A percentile compares a stretch with the other conserved stretches of the same genome.
Evolutionary conservation across 2,329 filamentous ascomycete species (phyloP).

Genomic region (Fusarium compactum): DNA sequence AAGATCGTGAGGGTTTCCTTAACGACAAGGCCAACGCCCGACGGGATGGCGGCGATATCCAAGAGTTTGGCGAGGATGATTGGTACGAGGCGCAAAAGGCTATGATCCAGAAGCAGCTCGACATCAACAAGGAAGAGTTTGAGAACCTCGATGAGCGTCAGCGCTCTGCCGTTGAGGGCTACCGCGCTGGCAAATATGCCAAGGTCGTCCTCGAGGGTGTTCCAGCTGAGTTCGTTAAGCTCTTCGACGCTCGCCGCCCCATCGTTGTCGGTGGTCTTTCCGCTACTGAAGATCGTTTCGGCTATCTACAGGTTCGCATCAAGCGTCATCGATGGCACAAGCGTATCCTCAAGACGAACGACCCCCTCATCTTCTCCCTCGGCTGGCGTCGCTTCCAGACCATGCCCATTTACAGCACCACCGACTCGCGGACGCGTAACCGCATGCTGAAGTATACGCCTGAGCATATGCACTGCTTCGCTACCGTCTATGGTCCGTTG

Average conservation of each 20-base stretch:
- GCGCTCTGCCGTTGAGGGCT: slow-evolving; percentile 86
- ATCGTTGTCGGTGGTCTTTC: slow-evolving; percentile 92
- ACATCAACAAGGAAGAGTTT: slow-evolving; percentile 96
- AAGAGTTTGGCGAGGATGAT: slow-evolving; percentile 95
- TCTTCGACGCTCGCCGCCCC: slow-evolving; percentile 85
- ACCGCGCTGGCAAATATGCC: slow-evolving; percentile 91
- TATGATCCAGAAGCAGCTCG: slow-evolving; percentile 91
- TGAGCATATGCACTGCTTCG: slow-evolving; percentile 99
- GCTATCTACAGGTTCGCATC: slow-evolving; percentile 94
- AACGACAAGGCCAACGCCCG: slow-evolving; percentile 87
- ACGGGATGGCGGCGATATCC: slow-evolving; percentile 73
- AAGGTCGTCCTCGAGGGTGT: slow-evolving; percentile 91
- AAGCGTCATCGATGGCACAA: slow-evolving; percentile 99
- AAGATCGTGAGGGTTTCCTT: slow-evolving; percentile 95
- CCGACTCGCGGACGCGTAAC: slow-evolving; percentile 91
- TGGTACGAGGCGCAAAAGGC: slow-evolving; percentile 99
- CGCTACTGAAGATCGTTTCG: slow-evolving; percentile 94
- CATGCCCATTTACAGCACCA: slow-evolving; percentile 92
- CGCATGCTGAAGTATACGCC: slow-evolving; percentile 99
- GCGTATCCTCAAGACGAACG: slow-evolving; percentile 98
- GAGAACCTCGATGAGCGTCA: slow-evolving; percentile 87
- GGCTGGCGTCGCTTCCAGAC: slow-evolving; percentile 97
- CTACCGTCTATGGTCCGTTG: slow-evolving; percentile 92
- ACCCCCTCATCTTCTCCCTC: slow-evolving; percentile 95
- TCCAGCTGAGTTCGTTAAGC: slow-evolving; percentile 87